Evolutionary conservation across 345 rosid species (phyloP).

Genomic region (Sonneratia alba): DNA sequence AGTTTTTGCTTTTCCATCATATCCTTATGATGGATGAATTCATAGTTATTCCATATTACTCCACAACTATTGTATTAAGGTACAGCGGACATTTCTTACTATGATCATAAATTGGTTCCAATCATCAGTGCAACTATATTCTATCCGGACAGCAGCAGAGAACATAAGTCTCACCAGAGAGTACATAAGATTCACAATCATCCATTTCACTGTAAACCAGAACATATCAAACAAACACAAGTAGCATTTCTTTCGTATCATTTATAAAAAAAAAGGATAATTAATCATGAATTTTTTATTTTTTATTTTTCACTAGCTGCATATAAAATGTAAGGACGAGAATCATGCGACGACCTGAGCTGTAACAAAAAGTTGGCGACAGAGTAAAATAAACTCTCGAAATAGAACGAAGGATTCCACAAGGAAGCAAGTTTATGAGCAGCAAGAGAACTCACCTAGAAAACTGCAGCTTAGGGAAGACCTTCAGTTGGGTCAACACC

Average conservation of each 20-base stretch:
- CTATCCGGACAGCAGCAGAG: neutral
- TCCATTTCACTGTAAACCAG: neutral
- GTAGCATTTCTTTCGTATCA: neutral
- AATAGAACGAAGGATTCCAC: neutral
- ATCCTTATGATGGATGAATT: neutral
- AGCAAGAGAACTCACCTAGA: neutral
- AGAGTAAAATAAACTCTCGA: neutral
- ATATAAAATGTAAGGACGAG: neutral
- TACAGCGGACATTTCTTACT: neutral
- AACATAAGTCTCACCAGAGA: neutral
- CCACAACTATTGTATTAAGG: neutral
- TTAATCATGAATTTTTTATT: no score
- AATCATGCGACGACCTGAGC: neutral
- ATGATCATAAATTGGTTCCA: neutral
- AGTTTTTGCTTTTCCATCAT: neutral
- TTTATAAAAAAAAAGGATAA: neutral
- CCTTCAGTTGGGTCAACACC: neutral
- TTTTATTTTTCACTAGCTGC: neutral
- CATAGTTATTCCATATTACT: neutral
- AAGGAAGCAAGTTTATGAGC: neutral
- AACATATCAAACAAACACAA: neutral
- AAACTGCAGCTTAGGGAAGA: slow-evolving; percentile 2
- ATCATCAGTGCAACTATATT: neutral
- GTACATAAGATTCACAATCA: neutral
- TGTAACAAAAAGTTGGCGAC: neutral